Base-by-base conservation (phyloP, 371 early-diverging fungal genomes). In the Mucor saturninus region DNA sequence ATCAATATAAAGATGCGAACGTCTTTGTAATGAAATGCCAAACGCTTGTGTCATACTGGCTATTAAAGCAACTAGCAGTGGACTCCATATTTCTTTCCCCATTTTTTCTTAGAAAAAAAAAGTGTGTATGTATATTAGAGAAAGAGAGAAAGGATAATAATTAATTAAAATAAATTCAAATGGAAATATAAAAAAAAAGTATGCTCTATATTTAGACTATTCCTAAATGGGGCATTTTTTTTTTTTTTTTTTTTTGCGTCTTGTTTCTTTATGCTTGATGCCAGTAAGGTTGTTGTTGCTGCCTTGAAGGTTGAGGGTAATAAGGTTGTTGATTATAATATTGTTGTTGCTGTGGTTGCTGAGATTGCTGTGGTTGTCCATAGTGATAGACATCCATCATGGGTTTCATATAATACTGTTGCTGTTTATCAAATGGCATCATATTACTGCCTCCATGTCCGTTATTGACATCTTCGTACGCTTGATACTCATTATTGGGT, bases 11-110 rank as follows among this genome's bases (percentile, higher is more conserved):
- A 86, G 76, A 80, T 89, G 86, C 15, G 86, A 83, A 50, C 86
- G 85, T 53, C 89, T 75, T 62, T 91, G 92, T 43, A 91, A 66
- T 2, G 92, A 88, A 59, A 91, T 78, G 7, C 91, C 92, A 7
- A 90, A 80, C 5, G 92, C 91, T 62, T 91, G 92, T 21, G 78
- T 77, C 73, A 77, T 71, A 56, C 78, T 80, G 42, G 81, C 81
- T 62, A 77, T 59, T 50, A 80, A 56, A 11, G 81, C 74, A 60
- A 80, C 64, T 2, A 64, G 9, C 6, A 80, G 57, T 2, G 81
- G 74, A 6, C 72, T 63, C 69, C 72, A 76, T n/a, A 77, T 61
- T 30, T 72, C 69, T 65, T 59, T 38, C 21, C 38, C 26, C 56
- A 56, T 62, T 55, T 8, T 31, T 31, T 11, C 32, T 46, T 2